These are phyloP conservation scores for Ilex asprella DNA, from an alignment of 257 asterid species.

Conservation along the genomic window DNA sequence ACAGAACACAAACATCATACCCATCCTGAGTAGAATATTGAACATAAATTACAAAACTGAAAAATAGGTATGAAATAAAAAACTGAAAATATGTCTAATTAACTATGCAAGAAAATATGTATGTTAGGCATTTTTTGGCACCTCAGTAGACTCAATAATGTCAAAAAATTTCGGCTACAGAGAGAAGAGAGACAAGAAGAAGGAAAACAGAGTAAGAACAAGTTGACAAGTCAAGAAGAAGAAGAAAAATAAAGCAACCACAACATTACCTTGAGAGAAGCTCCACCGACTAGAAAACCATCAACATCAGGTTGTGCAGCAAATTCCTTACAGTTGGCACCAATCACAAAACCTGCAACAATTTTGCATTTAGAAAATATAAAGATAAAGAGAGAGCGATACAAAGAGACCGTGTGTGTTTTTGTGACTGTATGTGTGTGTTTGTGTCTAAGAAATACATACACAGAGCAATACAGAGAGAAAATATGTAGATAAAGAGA, in stretches of 20 bases:
- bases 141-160: conserved; percentile 80
- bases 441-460: no score
- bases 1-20: no score
- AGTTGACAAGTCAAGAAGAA: not conserved
- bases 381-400: no score
- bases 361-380: conserved; percentile 1
- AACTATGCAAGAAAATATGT: no score
- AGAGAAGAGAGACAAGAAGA: not conserved
- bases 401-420: no score
- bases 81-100: no score
- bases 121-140: conserved; percentile 65
- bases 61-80: no score
- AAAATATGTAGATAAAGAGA: no score
- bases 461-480: no score
- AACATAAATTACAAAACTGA: no score
- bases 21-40: no score
- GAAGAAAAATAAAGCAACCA: not conserved
- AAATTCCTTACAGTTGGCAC: conserved; percentile 78
- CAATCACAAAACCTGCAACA: conserved; percentile 67
- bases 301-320: conserved; percentile 67
- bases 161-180: conserved; percentile 78
- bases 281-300: conserved; percentile 89
- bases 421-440: no score
- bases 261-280: conserved; percentile 65
- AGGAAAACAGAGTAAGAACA: conserved; percentile 5